Base-by-base conservation (phyloP, 169 alveolate genomes). In the Eimeria sp. region DNA sequence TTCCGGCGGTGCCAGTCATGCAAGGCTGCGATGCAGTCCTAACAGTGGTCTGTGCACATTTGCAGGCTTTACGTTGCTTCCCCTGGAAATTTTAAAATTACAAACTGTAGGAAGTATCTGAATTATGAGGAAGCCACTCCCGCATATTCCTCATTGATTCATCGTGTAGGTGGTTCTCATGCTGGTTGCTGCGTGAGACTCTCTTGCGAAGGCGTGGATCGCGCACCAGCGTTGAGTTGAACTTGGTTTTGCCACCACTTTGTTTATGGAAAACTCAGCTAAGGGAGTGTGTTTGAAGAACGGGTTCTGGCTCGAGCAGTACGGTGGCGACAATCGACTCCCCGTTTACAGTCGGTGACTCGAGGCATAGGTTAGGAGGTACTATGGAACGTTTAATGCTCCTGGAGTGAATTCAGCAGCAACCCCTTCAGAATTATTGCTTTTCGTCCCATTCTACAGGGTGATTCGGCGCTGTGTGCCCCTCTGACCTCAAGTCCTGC, bases 271-370 rank as follows among this genome's bases (percentile, higher is more conserved):
- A 40, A 33, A 40, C 83, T 74, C 58, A 74, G 4, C 37, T 74
- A 18, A 40, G 16, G 56, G 56, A 74, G 83, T 74, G 83, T 74
- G 83, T 74, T 74, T 40, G 20, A 4, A 33, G 58, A 74, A 40
- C 83, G 14, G 54, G 83, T 30, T 18, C 18, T 16, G 54, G 58
- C 83, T 6, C 23, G 58, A 40, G 54, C 54, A 40, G 20, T 4
- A 16, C 58, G 58, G 58, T 40, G 64, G 82, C 82, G 80, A 23
- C 82, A 60, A 40, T 64, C 93, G 93, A 87, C 82, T 40, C 93
- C 40, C 37, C 18, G 8, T 33, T 40, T 87, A 64, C 82, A 25
- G 30, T 52, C 46, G 83, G 83, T 87, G 93, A 87, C 93, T 87
- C 82, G 66, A 52, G 46, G 77, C 54, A 37, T 37, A 83, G 76